Base-by-base conservation (phyloP, 2,329 filamentous ascomycete species). In the Lachnellula cervina region DNA sequence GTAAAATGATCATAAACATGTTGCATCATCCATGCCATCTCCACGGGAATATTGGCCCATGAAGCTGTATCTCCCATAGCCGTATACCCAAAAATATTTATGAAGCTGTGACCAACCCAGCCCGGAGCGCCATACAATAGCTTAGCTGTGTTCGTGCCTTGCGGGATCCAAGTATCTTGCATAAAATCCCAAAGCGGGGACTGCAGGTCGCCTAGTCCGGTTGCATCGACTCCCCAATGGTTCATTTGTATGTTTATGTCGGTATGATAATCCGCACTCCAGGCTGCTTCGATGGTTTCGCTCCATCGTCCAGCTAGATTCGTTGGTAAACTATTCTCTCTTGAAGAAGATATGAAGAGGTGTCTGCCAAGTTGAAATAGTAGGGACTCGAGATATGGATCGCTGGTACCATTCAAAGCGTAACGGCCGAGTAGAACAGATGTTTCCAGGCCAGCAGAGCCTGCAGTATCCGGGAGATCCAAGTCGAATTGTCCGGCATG, bases 171-270 rank as follows among this genome's bases (percentile, higher is more conserved):
- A 0, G 73, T 82, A 17, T 80, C 68, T 5, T 70, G 59, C 69
- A 84, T 82, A 54, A 79, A 82, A 7, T 77, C 69, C 74, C 77
- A 83, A 0, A 81, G 66, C 0, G 77, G 73, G 0, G 68, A 64
- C 47, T 79, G 73, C 0, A 79, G 71, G 2, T 68, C 69, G 0
- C 72, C 73, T 0, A 83, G 68, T 0, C 79, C 80, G 0, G 78
- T 80, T 51, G 80, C 74, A 35, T 82, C 79, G 2, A 76, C 74
- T 1, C 70, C 71, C 81, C 81, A 84, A 61, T 83, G 76, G 56
- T 83, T 84, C 81, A 83, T 84, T 59, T 84, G 79, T 0, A 83
- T 55, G 55, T 84, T 84, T 62, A 84, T 83, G 58, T 84, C 80
- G 40, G 76, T 72, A 51, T 82, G 80, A 54, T 82, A 84, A 60